Conservation (phyloP, 257 asterid species). For the Apocynum venetum region DNA sequence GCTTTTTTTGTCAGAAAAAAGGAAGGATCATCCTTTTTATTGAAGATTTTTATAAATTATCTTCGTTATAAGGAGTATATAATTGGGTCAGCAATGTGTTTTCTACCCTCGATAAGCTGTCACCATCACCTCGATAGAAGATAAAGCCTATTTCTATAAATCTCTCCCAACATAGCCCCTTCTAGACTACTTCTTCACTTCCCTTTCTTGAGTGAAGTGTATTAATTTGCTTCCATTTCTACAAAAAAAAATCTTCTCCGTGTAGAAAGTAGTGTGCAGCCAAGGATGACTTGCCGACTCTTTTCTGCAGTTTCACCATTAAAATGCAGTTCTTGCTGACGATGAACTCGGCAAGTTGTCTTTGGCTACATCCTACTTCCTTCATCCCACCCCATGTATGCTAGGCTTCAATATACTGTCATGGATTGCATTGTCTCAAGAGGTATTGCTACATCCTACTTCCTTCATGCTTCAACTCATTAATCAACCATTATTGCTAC, state of each 20-base stretch:
- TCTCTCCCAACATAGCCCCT: not conserved
- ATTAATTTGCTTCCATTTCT: not conserved
- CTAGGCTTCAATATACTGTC: no score
- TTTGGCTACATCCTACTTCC: conserved; percentile 28
- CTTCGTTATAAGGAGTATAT: no score
- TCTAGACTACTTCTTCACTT: not conserved
- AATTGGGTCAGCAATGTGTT: no score
- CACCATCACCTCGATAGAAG: conserved; percentile 20
- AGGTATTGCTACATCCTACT: not conserved
- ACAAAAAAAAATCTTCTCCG: not conserved
- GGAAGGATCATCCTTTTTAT: no score
- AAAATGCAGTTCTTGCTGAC: not conserved
- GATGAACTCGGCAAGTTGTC: conserved; percentile 27
- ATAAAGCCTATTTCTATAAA: not conserved
- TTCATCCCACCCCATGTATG: not conserved
- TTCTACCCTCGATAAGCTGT: not conserved
- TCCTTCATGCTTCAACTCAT: not conserved
- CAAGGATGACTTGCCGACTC: conserved; percentile 32
- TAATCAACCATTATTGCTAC: not conserved
- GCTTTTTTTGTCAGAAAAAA: no score
- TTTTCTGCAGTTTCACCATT: no score
- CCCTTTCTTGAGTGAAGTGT: no score
- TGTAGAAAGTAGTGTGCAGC: conserved; percentile 21
- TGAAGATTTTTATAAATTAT: no score
- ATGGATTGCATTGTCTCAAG: not conserved